Conservation (phyloP, 805 yeast species). For the baker's yeast (Saccharomyces cerevisiae) region DNA sequence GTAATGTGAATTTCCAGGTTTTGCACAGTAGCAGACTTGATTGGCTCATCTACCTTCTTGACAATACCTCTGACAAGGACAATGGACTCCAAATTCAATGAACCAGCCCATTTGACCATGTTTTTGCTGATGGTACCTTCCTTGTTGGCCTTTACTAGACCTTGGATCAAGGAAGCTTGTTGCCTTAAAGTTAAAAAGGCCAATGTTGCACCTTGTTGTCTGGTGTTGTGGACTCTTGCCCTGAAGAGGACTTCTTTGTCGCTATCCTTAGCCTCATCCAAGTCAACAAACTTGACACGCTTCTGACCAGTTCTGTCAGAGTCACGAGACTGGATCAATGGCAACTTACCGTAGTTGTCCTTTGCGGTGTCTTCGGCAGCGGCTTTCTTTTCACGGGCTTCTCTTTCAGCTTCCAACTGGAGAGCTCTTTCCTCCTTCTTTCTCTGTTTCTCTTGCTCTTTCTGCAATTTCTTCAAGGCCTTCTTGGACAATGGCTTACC, state of each 20-base stretch:
- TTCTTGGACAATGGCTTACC: conserved; percentile 89
- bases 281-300: conserved; percentile 50
- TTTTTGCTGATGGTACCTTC: conserved; percentile 73
- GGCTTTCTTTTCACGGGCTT: conserved; percentile 58
- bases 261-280: conserved; percentile 40
- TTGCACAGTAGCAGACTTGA: conserved; percentile 86
- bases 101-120: conserved; percentile 93
- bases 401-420: conserved; percentile 77
- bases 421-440: conserved; percentile 92
- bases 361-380: conserved; percentile 81
- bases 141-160: conserved; percentile 66
- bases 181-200: conserved; percentile 87
- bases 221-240: conserved; percentile 87
- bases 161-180: conserved; percentile 76
- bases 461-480: conserved; percentile 89
- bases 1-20: conserved; percentile 76
- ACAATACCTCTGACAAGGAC: conserved; percentile 85
- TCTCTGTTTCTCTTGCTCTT: conserved; percentile 83
- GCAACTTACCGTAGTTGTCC: conserved; percentile 82
- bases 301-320: conserved; percentile 52
- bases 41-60: conserved; percentile 72
- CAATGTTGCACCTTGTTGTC: conserved; percentile 95
- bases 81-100: conserved; percentile 80
- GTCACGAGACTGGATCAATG: conserved; percentile 83
- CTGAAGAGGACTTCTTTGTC: conserved; percentile 78